Evolutionary conservation across 345 rosid genomes (phyloP).

Genomic region (Bruguiera sexangula): DNA sequence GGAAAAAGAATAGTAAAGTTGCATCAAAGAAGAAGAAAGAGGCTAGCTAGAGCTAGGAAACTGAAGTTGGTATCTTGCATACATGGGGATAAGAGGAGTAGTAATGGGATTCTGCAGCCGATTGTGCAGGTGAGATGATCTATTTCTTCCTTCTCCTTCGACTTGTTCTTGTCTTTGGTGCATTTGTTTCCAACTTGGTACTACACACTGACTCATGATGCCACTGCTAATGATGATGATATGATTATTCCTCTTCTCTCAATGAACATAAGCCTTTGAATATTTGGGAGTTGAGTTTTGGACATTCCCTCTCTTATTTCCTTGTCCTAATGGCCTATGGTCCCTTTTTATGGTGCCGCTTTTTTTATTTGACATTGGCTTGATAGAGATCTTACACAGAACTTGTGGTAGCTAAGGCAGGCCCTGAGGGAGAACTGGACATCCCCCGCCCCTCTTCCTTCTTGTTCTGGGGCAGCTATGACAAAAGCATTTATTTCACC

Average conservation of each 20-base stretch:
- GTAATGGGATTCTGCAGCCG: not conserved
- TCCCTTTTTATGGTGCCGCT: slow-evolving; percentile 6
- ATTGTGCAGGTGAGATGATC: slow-evolving; percentile 28
- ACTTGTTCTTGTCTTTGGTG: slow-evolving; percentile 32
- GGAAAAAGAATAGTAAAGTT: not conserved
- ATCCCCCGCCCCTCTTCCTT: not conserved
- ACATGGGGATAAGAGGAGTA: slow-evolving; percentile 29
- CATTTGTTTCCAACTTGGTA: slow-evolving; percentile 36
- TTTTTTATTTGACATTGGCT: not conserved
- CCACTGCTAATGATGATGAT: not conserved
- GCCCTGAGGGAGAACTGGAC: not conserved
- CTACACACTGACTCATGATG: slow-evolving; percentile 35
- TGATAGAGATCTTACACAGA: slow-evolving; percentile 20
- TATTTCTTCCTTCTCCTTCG: slow-evolving; percentile 22
- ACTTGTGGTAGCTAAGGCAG: slow-evolving; percentile 22
- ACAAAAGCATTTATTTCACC: not conserved
- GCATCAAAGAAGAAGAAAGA: not conserved
- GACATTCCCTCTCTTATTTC: not conserved
- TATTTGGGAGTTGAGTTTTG: not conserved
- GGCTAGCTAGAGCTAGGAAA: not conserved
- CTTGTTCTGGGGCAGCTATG: not conserved
- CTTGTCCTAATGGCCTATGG: slow-evolving; percentile 13
- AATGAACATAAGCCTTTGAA: not conserved
- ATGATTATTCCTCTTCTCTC: slow-evolving; percentile 10
- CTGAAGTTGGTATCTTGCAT: not conserved